A percentile compares a stretch with the other conserved stretches of the same genome.
phyloP scores from a whole-genome alignment of 768 basidiomycete genomes.

The Floccularia luteovirens region DNA sequence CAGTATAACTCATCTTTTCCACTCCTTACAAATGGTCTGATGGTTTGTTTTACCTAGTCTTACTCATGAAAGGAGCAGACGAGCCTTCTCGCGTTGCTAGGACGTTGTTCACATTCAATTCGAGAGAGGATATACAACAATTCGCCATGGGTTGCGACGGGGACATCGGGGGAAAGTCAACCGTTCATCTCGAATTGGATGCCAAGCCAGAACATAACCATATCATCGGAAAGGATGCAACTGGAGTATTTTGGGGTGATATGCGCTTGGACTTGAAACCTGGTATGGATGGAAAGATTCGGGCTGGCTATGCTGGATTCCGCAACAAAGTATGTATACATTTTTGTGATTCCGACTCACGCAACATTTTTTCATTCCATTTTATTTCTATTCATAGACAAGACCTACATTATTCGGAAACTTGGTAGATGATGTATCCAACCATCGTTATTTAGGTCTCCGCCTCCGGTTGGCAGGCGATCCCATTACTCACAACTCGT shows the following conservation, averaged over 20 bases:
- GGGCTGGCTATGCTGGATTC: conserved; percentile 89
- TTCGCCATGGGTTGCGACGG: conserved; percentile 79
- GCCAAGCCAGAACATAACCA: conserved; percentile 35
- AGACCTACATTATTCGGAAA: conserved; percentile 86
- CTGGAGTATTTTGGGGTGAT: conserved; percentile 73
- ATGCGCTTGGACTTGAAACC: conserved; percentile 66
- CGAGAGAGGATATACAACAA: conserved; percentile 45
- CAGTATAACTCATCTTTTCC: conserved; percentile 16
- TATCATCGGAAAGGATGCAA: conserved; percentile 39
- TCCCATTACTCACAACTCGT: conserved; percentile 70
- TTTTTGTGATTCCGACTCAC: conserved; percentile 37
- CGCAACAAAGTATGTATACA: conserved; percentile 57
- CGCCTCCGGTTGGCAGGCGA: conserved; percentile 75
- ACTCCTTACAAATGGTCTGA: not conserved
- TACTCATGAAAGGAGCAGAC: conserved; percentile 74
- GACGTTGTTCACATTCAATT: conserved; percentile 60
- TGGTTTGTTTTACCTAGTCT: conserved; percentile 31
- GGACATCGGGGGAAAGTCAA: conserved; percentile 82
- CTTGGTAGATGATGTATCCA: conserved; percentile 74
- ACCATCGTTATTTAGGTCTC: conserved; percentile 74
- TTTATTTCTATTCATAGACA: conserved; percentile 27
- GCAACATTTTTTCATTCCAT: conserved; percentile 85
- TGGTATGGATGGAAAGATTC: conserved; percentile 58
- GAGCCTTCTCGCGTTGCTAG: conserved; percentile 52
- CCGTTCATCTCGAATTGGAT: conserved; percentile 70